Percentiles rank a stretch among this genome's conserved stretches.
These are phyloP conservation scores for Monosporozyma servazzii DNA, from an alignment of 805 yeast species.

Conservation along the genomic window DNA sequence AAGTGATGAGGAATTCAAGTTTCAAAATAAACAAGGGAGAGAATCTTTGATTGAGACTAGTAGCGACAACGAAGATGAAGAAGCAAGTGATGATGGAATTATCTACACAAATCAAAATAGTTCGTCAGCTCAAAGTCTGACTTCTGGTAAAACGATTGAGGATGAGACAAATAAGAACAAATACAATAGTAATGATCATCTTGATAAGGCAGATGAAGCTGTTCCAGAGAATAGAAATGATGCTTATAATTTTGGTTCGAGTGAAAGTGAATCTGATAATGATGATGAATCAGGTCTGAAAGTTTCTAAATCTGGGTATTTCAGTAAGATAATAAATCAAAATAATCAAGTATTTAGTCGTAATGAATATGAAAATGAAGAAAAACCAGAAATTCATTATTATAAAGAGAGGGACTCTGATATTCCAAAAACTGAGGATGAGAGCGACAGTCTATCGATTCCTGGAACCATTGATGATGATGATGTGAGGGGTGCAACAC, in stretches of 20 bases:
- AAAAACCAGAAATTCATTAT: not conserved
- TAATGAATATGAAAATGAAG: not conserved
- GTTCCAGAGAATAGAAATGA: not conserved
- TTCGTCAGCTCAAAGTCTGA: not conserved
- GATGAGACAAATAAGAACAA: slow-evolving; percentile 12
- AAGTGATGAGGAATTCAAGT: slow-evolving; percentile 9
- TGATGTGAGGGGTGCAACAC: not conserved
- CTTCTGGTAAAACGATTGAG: not conserved
- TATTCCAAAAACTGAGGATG: not conserved
- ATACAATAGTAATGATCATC: not conserved
- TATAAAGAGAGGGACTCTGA: not conserved
- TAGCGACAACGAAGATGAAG: slow-evolving; percentile 8
- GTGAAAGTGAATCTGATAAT: slow-evolving; percentile 4
- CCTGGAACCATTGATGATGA: slow-evolving; percentile 1
- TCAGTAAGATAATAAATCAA: slow-evolving; percentile 15
- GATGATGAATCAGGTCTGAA: slow-evolving; percentile 10
- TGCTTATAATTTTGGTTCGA: not conserved
- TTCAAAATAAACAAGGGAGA: slow-evolving; percentile 8
- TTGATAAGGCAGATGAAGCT: slow-evolving; percentile 1
- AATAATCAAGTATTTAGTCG: slow-evolving; percentile 4
- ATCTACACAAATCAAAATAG: not conserved
- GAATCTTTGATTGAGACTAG: slow-evolving; percentile 13
- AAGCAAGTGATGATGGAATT: not conserved
- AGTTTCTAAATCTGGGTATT: slow-evolving; percentile 23
- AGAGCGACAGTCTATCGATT: not conserved